Base-by-base conservation (phyloP, 176 grass and related monocot genomes). In the Urochloa ruziziensis region DNA sequence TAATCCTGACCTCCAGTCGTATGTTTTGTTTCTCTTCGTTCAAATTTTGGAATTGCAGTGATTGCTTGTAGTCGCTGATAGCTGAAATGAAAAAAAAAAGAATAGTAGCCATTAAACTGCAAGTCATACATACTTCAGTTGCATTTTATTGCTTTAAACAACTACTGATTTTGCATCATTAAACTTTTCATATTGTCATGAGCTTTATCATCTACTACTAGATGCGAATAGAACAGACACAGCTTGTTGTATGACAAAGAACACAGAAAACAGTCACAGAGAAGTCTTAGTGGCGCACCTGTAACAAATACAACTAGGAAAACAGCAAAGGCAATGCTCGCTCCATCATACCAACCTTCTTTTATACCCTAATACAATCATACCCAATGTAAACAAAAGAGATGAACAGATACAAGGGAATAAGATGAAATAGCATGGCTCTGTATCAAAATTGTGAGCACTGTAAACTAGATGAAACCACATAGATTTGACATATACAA, bases 311-410 rank as follows among this genome's bases (percentile, higher is more conserved):
- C 83, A 82, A 98, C 96, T 6, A 98, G 83, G 69, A 95, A 85
- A 73, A 98, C 96, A 64, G 96, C 96, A 75, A 98, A 95, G 6
- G 62, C 89, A 64, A 98, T 98, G 87, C 96, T 98, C 4, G 92
- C 93, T 46, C 96, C 96, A 94, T 98, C 96, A 42, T 92, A 98
- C 96, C 96, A 98, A 23, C 96, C 96, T 90, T 98, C 91, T 84
- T 98, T 90, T 84, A 98, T 89, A 10, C 96, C 93, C 96, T 98
- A 70, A 36, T 21, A 35, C 10, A 62, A 42, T 19, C 35, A 78
- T 73, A 76, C 28, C 29, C 33, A 6, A 83, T 67, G 44, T 4
- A 57, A 80, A 62, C 30, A 4, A 18, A 71, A 37, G 24, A n/a
- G n/a, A n/a, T n/a, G n/a, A n/a, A n/a, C n/a, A n/a, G n/a, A n/a